A percentile compares a stretch with the other conserved stretches of the same genome.
These are phyloP conservation scores for Lizonia empirigonia DNA, from an alignment of 2,329 filamentous ascomycete species.

Conservation along the genomic window DNA sequence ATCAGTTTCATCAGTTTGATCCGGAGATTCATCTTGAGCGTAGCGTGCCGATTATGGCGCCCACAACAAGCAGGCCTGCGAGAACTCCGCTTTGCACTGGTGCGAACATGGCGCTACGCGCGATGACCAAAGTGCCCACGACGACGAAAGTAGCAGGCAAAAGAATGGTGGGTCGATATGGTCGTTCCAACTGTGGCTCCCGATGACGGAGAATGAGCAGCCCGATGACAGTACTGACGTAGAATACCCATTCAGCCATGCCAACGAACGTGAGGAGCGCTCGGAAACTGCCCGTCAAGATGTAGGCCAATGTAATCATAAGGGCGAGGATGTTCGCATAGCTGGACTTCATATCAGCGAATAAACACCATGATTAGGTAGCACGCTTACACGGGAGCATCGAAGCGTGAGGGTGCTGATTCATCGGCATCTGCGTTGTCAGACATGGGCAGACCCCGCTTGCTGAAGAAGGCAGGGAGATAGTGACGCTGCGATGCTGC, in stretches of 20 bases:
- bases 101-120: constrained; percentile 64
- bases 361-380: background rate
- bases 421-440: constrained; percentile 6
- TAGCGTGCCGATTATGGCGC: constrained; percentile 48
- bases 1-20: too few species aligned
- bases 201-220: constrained; percentile 62
- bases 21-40: constrained; percentile 18
- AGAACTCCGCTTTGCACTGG: constrained; percentile 60
- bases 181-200: constrained; percentile 60
- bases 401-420: constrained; percentile 21
- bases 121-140: constrained; percentile 65
- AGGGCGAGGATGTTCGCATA: constrained; percentile 38
- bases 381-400: constrained; percentile 41
- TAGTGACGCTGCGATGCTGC: constrained; percentile 54
- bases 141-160: constrained; percentile 61
- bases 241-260: constrained; percentile 62
- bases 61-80: constrained; percentile 58
- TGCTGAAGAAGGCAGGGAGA: constrained; percentile 41
- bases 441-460: constrained; percentile 33
- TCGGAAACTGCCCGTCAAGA: constrained; percentile 65
- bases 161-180: constrained; percentile 60
- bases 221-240: constrained; percentile 66
- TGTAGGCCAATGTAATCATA: constrained; percentile 59
- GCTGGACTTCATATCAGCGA: constrained; percentile 23
- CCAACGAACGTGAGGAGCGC: constrained; percentile 61